Conservation (phyloP, 2,329 filamentous ascomycete species). For the Diaporthe eres region DNA sequence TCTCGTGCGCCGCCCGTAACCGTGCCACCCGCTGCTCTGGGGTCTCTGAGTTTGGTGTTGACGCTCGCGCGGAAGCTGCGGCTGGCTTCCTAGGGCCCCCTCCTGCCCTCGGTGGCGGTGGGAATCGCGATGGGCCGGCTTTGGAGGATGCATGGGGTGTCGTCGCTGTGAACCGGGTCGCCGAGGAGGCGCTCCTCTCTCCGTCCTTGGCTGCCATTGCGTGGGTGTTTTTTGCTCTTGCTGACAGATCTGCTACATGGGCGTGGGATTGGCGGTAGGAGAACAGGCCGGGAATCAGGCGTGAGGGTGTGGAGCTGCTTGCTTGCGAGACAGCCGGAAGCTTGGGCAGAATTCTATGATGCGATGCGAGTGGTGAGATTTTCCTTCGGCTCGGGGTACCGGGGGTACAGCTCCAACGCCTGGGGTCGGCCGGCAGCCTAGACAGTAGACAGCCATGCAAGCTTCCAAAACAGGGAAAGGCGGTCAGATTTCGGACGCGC, state of each 20-base stretch:
- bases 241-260: neutral
- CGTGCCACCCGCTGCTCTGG: conserved; percentile 79
- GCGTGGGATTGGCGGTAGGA: neutral
- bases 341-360: conserved; percentile 25
- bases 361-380: conserved; percentile 34
- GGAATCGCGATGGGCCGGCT: conserved; percentile 37
- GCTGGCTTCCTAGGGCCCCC: conserved; percentile 36
- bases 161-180: conserved; percentile 82
- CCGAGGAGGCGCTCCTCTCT: conserved; percentile 79
- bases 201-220: conserved; percentile 39
- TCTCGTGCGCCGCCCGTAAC: conserved; percentile 76
- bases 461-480: neutral
- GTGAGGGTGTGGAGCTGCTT: conserved; percentile 14
- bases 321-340: conserved; percentile 1
- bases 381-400: conserved; percentile 31
- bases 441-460: neutral
- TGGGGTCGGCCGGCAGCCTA: neutral
- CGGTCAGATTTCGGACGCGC: conserved; percentile 21
- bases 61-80: conserved; percentile 44
- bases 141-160: conserved; percentile 80
- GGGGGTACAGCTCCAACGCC: conserved; percentile 9
- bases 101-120: conserved; percentile 42
- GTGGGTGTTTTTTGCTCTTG: neutral
- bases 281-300: neutral
- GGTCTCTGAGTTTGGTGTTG: conserved; percentile 62